phyloP scores from a whole-genome alignment of 2,329 filamentous ascomycete species.

The Thelonectria discophora region DNA sequence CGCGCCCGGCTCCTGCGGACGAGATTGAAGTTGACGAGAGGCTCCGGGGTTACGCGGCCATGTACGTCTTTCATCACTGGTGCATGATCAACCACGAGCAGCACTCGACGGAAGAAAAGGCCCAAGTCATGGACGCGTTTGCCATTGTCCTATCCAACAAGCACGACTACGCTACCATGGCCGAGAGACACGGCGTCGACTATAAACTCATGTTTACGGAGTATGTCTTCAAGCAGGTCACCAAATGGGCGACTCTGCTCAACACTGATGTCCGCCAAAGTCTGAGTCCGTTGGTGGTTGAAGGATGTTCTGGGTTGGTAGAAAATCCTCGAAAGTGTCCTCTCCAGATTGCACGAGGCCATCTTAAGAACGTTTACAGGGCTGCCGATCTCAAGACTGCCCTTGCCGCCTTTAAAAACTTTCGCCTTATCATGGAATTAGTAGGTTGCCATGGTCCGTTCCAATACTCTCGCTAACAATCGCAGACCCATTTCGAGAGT shows the following conservation, averaged over 20 bases:
- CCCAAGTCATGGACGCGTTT: conserved; percentile 38
- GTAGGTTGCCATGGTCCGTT: conserved; percentile 10
- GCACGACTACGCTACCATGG: conserved; percentile 22
- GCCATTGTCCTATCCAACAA: conserved; percentile 30
- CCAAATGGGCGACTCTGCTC: conserved; percentile 32
- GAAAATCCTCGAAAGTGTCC: conserved; percentile 31
- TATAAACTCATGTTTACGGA: conserved; percentile 15
- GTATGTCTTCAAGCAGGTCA: conserved; percentile 20
- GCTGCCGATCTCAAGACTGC: conserved; percentile 19
- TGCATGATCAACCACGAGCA: conserved; percentile 21
- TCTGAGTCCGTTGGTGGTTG: conserved; percentile 20
- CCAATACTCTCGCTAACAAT: neutral
- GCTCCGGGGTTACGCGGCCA: conserved; percentile 25
- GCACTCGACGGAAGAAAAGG: conserved; percentile 27
- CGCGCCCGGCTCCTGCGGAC: conserved; percentile 7
- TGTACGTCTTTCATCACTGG: conserved; percentile 34
- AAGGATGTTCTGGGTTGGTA: conserved; percentile 36
- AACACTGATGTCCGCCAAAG: conserved; percentile 1
- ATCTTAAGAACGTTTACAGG: conserved; percentile 30
- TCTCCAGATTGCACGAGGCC: conserved; percentile 30
- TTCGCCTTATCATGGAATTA: conserved; percentile 23
- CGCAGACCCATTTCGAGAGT: conserved; percentile 25
- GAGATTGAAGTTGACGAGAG: neutral
- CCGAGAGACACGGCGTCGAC: conserved; percentile 18
- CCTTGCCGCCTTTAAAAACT: conserved; percentile 19